Percentiles rank a stretch among this genome's conserved stretches.
phyloP scores from a whole-genome alignment of 176 grass and related monocot genomes.

The Stipa capillata region DNA sequence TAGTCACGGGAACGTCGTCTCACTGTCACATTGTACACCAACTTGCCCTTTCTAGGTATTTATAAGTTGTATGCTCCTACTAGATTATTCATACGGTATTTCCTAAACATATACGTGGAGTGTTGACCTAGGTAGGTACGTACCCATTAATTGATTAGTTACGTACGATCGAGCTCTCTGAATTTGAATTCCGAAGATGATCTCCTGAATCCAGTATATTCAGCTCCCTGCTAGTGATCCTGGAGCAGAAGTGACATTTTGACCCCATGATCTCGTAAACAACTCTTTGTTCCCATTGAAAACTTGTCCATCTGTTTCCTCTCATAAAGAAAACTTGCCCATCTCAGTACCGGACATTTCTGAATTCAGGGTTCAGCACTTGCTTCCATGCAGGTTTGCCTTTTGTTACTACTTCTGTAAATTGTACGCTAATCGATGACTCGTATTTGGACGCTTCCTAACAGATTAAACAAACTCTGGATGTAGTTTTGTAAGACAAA shows the following conservation, averaged over 20 bases:
- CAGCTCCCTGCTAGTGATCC: background rate
- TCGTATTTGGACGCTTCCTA: background rate
- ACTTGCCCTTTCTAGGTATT: constrained; percentile 4
- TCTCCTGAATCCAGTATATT: constrained; percentile 20
- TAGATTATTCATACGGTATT: background rate
- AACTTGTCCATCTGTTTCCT: no score
- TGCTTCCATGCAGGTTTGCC: background rate
- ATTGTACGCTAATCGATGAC: background rate
- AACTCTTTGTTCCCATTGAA: background rate
- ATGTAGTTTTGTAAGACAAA: background rate
- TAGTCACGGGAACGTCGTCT: no score
- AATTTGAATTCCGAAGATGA: background rate
- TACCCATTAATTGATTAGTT: no score
- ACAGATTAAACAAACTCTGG: background rate
- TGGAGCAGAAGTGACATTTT: background rate
- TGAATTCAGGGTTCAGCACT: background rate
- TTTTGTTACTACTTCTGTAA: background rate
- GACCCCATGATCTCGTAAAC: constrained; percentile 17
- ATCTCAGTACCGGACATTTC: background rate
- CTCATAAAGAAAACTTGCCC: no score
- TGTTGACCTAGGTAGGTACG: constrained; percentile 23
- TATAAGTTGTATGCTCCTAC: background rate
- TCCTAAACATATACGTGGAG: background rate
- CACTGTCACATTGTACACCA: background rate
- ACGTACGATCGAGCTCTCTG: no score